Percentiles rank a stretch among this genome's conserved stretches.
These are phyloP conservation scores for Durotheca rogersii DNA, from an alignment of 495 filamentous ascomycete species.

Conservation along the genomic window DNA sequence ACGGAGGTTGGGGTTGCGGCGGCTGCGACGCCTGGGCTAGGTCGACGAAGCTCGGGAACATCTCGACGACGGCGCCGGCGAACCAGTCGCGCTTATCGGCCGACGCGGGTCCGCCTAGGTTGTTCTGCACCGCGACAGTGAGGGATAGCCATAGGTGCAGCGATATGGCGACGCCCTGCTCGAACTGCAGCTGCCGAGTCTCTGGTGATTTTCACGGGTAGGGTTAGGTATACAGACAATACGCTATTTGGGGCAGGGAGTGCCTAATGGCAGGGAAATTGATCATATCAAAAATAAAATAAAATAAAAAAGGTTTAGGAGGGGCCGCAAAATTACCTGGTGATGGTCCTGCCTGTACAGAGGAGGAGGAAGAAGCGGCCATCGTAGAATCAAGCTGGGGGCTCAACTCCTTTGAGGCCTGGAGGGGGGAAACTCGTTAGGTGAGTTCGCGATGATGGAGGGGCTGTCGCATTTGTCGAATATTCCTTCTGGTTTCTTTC, in stretches of 20 bases:
- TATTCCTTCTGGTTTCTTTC: slow-evolving; percentile 17
- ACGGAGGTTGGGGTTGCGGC: no score
- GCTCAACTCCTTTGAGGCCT: no score
- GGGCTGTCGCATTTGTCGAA: slow-evolving; percentile 27
- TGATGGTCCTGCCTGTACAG: slow-evolving; percentile 23
- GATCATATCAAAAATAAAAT: not conserved
- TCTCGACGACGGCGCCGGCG: slow-evolving; percentile 81
- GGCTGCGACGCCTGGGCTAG: slow-evolving; percentile 46
- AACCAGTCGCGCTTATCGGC: slow-evolving; percentile 95
- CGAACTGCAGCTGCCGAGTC: slow-evolving; percentile 72
- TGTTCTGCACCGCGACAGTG: slow-evolving; percentile 78
- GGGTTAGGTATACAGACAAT: slow-evolving; percentile 21
- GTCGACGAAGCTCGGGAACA: slow-evolving; percentile 56
- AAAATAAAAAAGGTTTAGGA: not conserved
- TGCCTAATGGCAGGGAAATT: no score
- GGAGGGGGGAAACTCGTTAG: no score
- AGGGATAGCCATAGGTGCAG: slow-evolving; percentile 85
- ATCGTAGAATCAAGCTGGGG: no score
- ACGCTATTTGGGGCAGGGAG: no score
- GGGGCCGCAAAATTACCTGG: slow-evolving; percentile 24
- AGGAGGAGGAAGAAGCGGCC: no score
- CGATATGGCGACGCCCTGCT: slow-evolving; percentile 75
- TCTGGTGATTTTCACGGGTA: slow-evolving; percentile 52
- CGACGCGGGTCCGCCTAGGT: slow-evolving; percentile 85
- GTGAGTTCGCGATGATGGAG: slow-evolving; percentile 27